phyloP scores from a whole-genome alignment of 1,139 yeast species.

The Suhomyces anneliseae region DNA sequence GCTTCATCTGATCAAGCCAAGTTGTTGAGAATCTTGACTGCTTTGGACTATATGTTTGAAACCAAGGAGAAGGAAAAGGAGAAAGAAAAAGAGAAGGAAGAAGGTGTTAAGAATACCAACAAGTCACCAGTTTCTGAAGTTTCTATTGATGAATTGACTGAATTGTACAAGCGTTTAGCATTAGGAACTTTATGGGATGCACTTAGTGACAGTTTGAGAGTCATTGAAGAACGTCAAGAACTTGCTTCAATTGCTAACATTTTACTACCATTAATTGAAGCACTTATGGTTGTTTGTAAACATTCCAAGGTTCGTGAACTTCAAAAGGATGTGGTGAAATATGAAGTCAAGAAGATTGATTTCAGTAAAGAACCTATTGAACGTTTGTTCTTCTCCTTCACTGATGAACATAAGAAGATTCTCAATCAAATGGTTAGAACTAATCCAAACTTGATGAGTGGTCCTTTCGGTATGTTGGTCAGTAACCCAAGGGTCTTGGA shows the following conservation, averaged over 20 bases:
- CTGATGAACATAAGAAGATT: slow-evolving; percentile 86
- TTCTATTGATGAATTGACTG: slow-evolving; percentile 52
- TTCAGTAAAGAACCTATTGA: slow-evolving; percentile 77
- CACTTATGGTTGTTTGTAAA: slow-evolving; percentile 93
- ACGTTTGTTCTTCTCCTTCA: slow-evolving; percentile 77
- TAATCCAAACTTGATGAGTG: slow-evolving; percentile 93
- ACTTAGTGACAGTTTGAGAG: slow-evolving; percentile 70
- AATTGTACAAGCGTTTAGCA: slow-evolving; percentile 64
- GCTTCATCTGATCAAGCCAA: slow-evolving; percentile 89
- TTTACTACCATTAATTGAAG: slow-evolving; percentile 82
- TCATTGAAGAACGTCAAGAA: slow-evolving; percentile 51
- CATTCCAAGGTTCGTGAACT: slow-evolving; percentile 73
- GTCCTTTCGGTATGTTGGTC: slow-evolving; percentile 89
- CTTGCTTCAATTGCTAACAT: slow-evolving; percentile 74
- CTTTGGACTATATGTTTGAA: slow-evolving; percentile 80
- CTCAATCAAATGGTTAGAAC: slow-evolving; percentile 90
- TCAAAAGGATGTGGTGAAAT: slow-evolving; percentile 59
- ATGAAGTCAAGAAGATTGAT: slow-evolving; percentile 61
- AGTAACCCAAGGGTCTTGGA: slow-evolving; percentile 88
- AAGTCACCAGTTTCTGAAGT: slow-evolving; percentile 1
- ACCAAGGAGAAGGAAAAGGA: slow-evolving; percentile 27
- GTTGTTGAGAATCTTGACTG: slow-evolving; percentile 78
- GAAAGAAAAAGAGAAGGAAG: slow-evolving; percentile 8
- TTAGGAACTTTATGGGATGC: slow-evolving; percentile 86
- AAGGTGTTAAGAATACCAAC: slow-evolving; percentile 1